Base-by-base conservation (phyloP, 495 filamentous ascomycete species). In the Clavariopsis aquatica region DNA sequence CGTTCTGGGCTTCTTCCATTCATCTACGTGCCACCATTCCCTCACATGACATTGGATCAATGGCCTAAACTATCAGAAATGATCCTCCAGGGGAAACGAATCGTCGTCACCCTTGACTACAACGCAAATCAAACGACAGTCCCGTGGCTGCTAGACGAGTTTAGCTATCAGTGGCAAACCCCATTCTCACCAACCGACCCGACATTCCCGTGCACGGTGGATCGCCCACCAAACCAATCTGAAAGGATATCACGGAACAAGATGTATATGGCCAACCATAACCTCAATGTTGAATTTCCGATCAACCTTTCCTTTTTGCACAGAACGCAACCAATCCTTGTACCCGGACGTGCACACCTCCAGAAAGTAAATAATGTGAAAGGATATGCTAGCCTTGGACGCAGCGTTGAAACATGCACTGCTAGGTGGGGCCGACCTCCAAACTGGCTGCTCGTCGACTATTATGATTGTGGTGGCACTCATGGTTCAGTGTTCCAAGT, bases 221-320 rank as follows among this genome's bases (percentile, higher is more conserved):
- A 88, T 67, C 79, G 85, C 0, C 85, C 85, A n/a, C 87, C 90
- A 0, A 79, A 82, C 12, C 75, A 92, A 62, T 62, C 68, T 19
- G 65, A 71, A 5, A 71, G 78, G 4, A 78, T 85, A 20, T 85
- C 86, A 0, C 75, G 76, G 62, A 79, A 83, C 9, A 79, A 87
- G 43, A 81, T 96, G 80, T 94, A 94, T 64, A 86, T 96, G 77
- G 88, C 89, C 58, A 96, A 96, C 68, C 93, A 96, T 74, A 96
- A 96, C 72, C 78, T 96, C 22, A 94, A 96, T 72, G 75, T 87
- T 49, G 81, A 90, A 61, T 77, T 95, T 22, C 80, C 29, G 3
- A 78, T 43, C 64, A 29, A 28, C 9, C 90, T 34, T 82, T 36
- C 31, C 6, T 36, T 36, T 36, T 13, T 36, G 31, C 31, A 6